phyloP scores from a whole-genome alignment of 2,329 filamentous ascomycete genomes.

The Colletotrichum liaoningense region DNA sequence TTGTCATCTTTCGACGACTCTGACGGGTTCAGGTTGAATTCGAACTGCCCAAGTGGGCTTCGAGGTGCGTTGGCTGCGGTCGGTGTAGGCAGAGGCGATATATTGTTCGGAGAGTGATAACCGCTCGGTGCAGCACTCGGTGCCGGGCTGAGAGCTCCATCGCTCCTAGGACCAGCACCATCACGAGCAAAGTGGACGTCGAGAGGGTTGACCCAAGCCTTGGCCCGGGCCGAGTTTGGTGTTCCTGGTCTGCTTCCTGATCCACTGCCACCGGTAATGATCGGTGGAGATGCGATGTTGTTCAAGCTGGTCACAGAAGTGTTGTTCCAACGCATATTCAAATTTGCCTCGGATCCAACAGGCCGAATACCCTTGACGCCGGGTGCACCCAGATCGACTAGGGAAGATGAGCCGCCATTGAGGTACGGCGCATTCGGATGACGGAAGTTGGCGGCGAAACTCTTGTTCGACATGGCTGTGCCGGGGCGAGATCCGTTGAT shows the following conservation, averaged over 20 bases:
- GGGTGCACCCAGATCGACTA: conserved; percentile 53
- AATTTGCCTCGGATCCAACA: conserved; percentile 52
- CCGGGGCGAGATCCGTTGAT: conserved; percentile 45
- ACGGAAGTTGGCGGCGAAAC: conserved; percentile 36
- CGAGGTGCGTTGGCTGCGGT: conserved; percentile 44
- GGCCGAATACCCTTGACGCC: conserved; percentile 46
- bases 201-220: conserved; percentile 59
- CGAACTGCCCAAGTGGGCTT: conserved; percentile 54
- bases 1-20: conserved; percentile 8
- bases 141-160: conserved; percentile 29
- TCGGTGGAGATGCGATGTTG: conserved; percentile 44
- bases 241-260: conserved; percentile 47
- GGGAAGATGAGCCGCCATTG: conserved; percentile 54
- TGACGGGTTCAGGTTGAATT: conserved; percentile 46
- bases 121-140: conserved; percentile 36
- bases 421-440: conserved; percentile 46
- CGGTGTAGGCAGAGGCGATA: conserved; percentile 14
- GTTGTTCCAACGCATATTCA: conserved; percentile 50
- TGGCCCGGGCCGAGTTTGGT: conserved; percentile 42
- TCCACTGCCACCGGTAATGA: conserved; percentile 39
- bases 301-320: conserved; percentile 49
- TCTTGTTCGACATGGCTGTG: conserved; percentile 50
- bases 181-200: conserved; percentile 55
- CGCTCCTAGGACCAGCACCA: conserved; percentile 36
- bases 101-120: conserved; percentile 35